phyloP scores from a whole-genome alignment of 331 rosid genomes.

The Pyrus hybrid region DNA sequence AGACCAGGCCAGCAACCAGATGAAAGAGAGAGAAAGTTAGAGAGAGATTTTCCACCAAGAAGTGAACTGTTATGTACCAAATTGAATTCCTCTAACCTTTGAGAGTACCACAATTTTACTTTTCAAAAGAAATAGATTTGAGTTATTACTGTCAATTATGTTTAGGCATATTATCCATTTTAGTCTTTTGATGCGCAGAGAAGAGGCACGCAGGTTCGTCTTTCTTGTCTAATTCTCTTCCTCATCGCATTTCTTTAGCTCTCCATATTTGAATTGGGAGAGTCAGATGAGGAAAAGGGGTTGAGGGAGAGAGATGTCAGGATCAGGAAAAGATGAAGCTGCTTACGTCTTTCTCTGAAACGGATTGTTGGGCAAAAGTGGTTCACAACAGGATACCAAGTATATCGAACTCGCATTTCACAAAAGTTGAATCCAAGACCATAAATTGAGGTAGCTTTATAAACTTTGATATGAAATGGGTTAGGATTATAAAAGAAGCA shows the following conservation, averaged over 20 bases:
- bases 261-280: too few species aligned
- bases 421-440: neutral
- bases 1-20: constrained; percentile 20
- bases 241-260: too few species aligned
- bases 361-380: neutral
- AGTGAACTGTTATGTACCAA: neutral
- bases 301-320: too few species aligned
- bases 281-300: too few species aligned
- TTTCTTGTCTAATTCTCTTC: too few species aligned
- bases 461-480: neutral
- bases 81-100: neutral
- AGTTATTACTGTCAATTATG: neutral
- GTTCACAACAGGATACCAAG: too few species aligned
- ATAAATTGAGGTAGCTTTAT: neutral
- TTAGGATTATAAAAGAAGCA: neutral
- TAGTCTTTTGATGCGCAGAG: too few species aligned
- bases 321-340: too few species aligned
- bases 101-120: neutral
- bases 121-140: neutral
- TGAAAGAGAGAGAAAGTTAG: neutral
- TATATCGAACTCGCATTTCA: neutral
- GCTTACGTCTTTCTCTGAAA: too few species aligned
- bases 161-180: too few species aligned
- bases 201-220: too few species aligned
- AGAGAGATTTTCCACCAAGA: neutral